Evolutionary conservation across 2,329 filamentous ascomycete species (phyloP), one percentile per base, ranked within the genome.

Genomic region (Exophiala mesophila): DNA sequence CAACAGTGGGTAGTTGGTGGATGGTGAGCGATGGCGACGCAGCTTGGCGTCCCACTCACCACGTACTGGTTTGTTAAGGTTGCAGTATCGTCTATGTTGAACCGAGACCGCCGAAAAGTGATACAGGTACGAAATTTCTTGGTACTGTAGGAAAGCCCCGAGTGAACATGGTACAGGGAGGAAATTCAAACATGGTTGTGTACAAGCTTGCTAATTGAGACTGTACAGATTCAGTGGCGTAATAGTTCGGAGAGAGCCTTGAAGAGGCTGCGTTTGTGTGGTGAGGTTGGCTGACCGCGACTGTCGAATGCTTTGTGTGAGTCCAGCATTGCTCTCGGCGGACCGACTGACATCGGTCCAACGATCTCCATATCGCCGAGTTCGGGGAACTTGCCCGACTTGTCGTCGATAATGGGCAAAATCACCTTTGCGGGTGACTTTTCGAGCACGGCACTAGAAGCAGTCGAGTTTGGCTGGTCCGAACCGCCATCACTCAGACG

Each of bases 281-380:
- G 54, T 5, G 64, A 63, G 57, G 65, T 44, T 57, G 59, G 26
- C 65, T 65, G 42, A 66, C 63, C 44, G 60, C 57, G 9, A 59
- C 52, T 24, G 75, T 55, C 80, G 41, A 47, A 55, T 13, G 50
- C 54, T 44, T 36, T 52, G 40, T 26, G 41, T 17, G 21, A 45
- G 30, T 36, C 35, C 5, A 59, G 59, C n/a, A 37, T 21, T 16
- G 40, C 33, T 13, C 49, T 42, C 16, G 54, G 47, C 2, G 64
- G 65, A 4, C 62, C 66, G 23, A 69, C 67, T n/a, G 62, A 78
- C 89, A 96, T 95, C 5, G 89, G 89, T 1, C 89, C 89, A 32
- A 96, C 88, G 60, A 96, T 94, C 63, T 94, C 89, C 56, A 89
- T 83, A 57, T 95, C 88, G 39, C 88, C 88, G 21, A 90, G 77